Conservation (phyloP, 2,329 filamentous ascomycete genomes). For the Aspergillus nomiae region DNA sequence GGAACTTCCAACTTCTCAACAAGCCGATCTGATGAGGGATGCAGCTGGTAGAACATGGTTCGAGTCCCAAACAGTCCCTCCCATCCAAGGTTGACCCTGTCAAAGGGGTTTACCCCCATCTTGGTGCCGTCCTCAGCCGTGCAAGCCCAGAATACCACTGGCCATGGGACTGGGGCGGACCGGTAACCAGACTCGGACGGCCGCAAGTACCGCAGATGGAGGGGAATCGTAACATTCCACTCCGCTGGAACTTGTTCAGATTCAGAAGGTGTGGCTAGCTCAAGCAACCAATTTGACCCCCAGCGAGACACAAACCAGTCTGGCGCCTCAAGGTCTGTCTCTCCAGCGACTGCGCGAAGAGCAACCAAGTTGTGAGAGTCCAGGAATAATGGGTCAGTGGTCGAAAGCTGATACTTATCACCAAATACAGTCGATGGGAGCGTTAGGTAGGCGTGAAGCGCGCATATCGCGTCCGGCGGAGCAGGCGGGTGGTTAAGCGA, state of each 20-base stretch:
- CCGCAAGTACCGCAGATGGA: conserved; percentile 81
- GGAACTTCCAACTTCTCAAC: conserved; percentile 64
- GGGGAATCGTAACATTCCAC: conserved; percentile 61
- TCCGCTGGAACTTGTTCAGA: conserved; percentile 13
- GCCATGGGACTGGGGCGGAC: conserved; percentile 70
- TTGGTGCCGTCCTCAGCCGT: conserved; percentile 60
- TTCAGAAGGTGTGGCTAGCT: conserved; percentile 63
- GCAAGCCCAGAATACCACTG: conserved; percentile 90
- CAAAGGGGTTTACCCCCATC: conserved; percentile 79
- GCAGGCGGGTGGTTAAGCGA: conserved; percentile 52
- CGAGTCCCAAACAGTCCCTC: conserved; percentile 74
- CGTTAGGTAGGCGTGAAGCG: conserved; percentile 77
- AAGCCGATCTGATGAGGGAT: conserved; percentile 53
- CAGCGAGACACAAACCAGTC: conserved; percentile 75
- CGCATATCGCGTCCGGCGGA: conserved; percentile 60
- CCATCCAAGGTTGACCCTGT: conserved; percentile 80
- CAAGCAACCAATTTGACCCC: conserved; percentile 77
- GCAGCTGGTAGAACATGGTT: conserved; percentile 81
- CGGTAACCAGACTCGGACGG: conserved; percentile 60
- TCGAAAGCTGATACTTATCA: conserved; percentile 79
- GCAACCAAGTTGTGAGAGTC: conserved; percentile 74
- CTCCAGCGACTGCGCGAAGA: conserved; percentile 69
- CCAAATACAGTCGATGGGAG: conserved; percentile 80
- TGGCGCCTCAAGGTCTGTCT: conserved; percentile 88
- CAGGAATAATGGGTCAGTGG: conserved; percentile 66